Conservation (phyloP, 1,284 basidiomycete genomes). For the Cryptococcus deneoformans region DNA sequence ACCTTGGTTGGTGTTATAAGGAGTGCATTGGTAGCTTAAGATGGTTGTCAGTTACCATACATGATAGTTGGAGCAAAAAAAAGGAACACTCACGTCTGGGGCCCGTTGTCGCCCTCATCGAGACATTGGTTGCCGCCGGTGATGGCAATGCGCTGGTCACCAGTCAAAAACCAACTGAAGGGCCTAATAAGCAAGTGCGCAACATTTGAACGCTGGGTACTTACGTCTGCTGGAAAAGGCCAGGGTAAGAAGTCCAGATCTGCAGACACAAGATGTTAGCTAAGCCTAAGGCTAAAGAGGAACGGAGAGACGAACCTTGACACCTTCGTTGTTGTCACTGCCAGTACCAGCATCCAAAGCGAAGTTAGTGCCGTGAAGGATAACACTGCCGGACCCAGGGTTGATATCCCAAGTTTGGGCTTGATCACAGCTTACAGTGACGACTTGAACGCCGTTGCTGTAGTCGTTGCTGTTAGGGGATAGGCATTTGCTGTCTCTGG, state of each 20-base stretch:
- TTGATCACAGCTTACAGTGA: conserved; percentile 7
- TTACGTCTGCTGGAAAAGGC: conserved; percentile 22
- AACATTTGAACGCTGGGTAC: too few relatives aligned
- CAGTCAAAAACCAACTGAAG: conserved; percentile 20
- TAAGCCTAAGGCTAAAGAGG: neutral
- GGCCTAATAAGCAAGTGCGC: too few relatives aligned
- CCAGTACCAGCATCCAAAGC: conserved; percentile 28
- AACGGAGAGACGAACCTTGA: conserved; percentile 11
- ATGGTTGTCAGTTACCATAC: neutral
- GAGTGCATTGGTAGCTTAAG: conserved; percentile 1
- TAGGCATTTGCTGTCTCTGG: conserved; percentile 11
- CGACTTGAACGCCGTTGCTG: conserved; percentile 10
- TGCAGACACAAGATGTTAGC: neutral
- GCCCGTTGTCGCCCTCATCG: conserved; percentile 25
- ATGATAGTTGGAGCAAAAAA: neutral
- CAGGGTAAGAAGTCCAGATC: conserved; percentile 22
- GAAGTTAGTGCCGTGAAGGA: conserved; percentile 15
- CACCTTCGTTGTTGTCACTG: conserved; percentile 13
- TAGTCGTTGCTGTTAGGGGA: conserved; percentile 3
- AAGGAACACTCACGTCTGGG: conserved; percentile 27
- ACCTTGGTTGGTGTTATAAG: conserved; percentile 13
- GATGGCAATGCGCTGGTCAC: conserved; percentile 36
- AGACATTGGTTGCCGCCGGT: conserved; percentile 30
- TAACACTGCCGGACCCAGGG: conserved; percentile 18
- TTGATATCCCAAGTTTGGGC: conserved; percentile 20